A percentile compares a stretch with the other conserved stretches of the same genome.
Conservation (phyloP, 2,329 filamentous ascomycete species). For the Pyrenophora seminiperda region DNA sequence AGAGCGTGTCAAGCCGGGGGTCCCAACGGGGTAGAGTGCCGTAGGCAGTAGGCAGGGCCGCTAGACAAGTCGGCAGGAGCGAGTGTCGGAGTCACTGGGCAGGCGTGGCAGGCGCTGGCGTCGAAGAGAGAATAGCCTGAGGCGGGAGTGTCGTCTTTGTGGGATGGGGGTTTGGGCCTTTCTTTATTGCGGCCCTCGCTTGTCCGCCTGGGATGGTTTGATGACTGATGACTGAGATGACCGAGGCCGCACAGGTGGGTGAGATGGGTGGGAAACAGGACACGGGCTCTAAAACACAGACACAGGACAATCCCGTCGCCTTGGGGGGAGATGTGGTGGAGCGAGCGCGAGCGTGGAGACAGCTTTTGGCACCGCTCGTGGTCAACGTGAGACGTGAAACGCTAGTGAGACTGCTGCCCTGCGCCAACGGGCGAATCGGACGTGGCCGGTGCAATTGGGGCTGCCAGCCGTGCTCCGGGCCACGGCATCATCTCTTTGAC, state of each 20-base stretch:
- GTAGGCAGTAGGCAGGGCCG: not conserved
- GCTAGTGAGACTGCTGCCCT: constrained; percentile 14
- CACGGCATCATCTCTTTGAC: constrained; percentile 5
- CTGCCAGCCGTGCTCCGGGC: not conserved
- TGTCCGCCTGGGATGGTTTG: not conserved
- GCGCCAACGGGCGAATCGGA: constrained; percentile 9
- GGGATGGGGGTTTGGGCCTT: constrained; percentile 14
- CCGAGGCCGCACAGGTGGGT: not conserved
- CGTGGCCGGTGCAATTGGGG: not conserved
- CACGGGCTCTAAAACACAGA: constrained; percentile 24
- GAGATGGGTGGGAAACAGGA: constrained; percentile 16
- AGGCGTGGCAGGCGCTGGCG: too few relatives aligned
- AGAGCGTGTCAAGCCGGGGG: constrained; percentile 11
- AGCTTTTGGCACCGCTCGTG: constrained; percentile 20
- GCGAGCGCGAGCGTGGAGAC: constrained; percentile 17
- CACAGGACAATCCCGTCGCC: constrained; percentile 11
- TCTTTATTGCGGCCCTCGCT: constrained; percentile 21
- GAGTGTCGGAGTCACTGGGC: not conserved
- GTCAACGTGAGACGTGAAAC: constrained; percentile 19
- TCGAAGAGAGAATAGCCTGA: not conserved
- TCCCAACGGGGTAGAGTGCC: constrained; percentile 5
- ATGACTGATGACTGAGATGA: too few relatives aligned
- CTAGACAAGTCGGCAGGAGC: not conserved
- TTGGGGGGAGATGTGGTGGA: constrained; percentile 1
- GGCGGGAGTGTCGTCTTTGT: constrained; percentile 13